These are phyloP conservation scores for Chenopodium quinoa DNA, from an alignment of 148 eudicot genomes.

Conservation along the genomic window DNA sequence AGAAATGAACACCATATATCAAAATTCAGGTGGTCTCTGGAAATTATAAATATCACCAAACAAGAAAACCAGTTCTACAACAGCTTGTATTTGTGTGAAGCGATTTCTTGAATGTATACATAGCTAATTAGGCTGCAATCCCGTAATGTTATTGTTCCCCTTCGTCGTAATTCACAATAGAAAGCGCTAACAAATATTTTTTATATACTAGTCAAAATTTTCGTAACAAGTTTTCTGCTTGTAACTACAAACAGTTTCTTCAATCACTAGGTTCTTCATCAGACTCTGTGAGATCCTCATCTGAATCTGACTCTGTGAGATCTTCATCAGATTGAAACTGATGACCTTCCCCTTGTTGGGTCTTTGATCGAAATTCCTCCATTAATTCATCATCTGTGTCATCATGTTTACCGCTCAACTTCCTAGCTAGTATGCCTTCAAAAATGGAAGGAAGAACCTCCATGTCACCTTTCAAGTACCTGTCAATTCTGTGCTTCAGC, in stretches of 20 bases:
- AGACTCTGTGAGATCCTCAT: slow-evolving; percentile 2
- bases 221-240: neutral
- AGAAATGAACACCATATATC: too few relatives aligned
- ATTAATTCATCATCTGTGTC: slow-evolving; percentile 52
- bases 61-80: too few relatives aligned
- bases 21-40: too few relatives aligned
- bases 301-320: neutral
- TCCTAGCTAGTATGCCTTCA: slow-evolving; percentile 53
- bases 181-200: neutral
- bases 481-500: slow-evolving; percentile 39
- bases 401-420: slow-evolving; percentile 49
- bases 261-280: neutral
- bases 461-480: slow-evolving; percentile 41
- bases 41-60: too few relatives aligned
- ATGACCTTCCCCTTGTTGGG: slow-evolving; percentile 8
- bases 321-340: slow-evolving; percentile 10
- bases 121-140: too few relatives aligned
- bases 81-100: too few relatives aligned
- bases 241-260: neutral
- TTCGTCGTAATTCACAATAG: neutral
- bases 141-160: neutral
- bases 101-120: too few relatives aligned
- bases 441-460: slow-evolving; percentile 49
- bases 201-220: neutral
- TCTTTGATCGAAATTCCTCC: slow-evolving; percentile 31